Percentiles rank a stretch among this genome's conserved stretches.
phyloP scores from a whole-genome alignment of 257 asterid species.

The Avicennia marina region DNA sequence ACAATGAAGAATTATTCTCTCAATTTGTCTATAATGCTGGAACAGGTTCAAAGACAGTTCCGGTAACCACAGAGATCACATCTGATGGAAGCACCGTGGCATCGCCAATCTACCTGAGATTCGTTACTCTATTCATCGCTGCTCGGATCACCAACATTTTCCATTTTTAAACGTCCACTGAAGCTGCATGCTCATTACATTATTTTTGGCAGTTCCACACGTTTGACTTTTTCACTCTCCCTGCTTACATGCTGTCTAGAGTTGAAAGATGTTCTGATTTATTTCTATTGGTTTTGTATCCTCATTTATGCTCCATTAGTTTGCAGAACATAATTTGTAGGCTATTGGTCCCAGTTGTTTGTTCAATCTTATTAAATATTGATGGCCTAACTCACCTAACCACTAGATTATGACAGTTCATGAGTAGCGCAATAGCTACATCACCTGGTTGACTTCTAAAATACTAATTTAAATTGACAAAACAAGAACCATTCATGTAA shows the following conservation, averaged over 20 bases:
- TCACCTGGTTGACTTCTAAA: too few relatives aligned
- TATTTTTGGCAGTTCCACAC: neutral
- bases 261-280: too few relatives aligned
- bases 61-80: constrained; percentile 21
- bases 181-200: neutral
- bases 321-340: neutral
- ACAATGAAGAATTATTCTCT: too few relatives aligned
- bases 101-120: constrained; percentile 16
- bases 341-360: neutral
- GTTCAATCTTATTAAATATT: neutral
- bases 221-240: too few relatives aligned
- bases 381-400: neutral
- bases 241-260: too few relatives aligned
- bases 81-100: constrained; percentile 27
- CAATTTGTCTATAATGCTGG: too few relatives aligned
- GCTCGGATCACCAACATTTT: constrained; percentile 19
- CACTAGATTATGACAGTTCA: neutral
- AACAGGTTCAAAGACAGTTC: constrained; percentile 35
- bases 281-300: neutral
- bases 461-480: too few relatives aligned
- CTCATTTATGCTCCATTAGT: neutral
- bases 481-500: too few relatives aligned
- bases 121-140: constrained; percentile 16
- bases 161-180: constrained; percentile 11
- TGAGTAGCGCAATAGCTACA: neutral